These are phyloP conservation scores for Neurospora sp. DNA, from an alignment of 495 filamentous ascomycete species.

Conservation along the genomic window DNA sequence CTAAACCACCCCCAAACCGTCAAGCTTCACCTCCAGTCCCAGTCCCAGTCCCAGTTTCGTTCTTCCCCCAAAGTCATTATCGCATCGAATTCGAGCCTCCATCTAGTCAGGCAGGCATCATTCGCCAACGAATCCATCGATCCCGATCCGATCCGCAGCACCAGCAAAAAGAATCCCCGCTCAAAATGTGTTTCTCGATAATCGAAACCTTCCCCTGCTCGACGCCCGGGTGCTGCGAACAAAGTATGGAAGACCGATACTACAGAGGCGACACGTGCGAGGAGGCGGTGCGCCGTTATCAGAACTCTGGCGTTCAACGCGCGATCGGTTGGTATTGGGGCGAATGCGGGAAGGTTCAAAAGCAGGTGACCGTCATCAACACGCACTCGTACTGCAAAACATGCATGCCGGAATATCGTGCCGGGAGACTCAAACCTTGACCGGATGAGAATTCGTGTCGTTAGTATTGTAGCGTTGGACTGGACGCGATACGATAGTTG, in stretches of 20 bases:
- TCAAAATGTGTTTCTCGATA: not conserved
- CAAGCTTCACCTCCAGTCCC: not conserved
- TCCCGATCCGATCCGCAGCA: too few species aligned
- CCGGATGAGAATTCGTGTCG: too few species aligned
- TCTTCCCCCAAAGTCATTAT: not conserved
- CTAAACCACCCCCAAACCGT: not conserved
- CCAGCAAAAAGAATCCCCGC: too few species aligned
- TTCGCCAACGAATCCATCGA: not conserved
- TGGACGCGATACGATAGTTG: too few species aligned
- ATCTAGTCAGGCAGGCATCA: not conserved
- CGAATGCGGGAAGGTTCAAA: too few species aligned
- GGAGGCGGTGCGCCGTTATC: not conserved
- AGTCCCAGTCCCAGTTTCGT: not conserved
- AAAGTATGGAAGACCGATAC: not conserved
- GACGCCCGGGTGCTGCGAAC: not conserved
- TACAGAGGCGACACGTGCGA: not conserved
- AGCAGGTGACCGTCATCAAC: too few species aligned
- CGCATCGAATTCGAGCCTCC: not conserved
- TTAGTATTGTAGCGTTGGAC: too few species aligned
- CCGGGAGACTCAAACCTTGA: too few species aligned
- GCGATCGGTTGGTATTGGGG: too few species aligned
- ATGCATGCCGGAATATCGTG: too few species aligned
- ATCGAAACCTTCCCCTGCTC: not conserved
- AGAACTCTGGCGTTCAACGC: too few species aligned
- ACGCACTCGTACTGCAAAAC: too few species aligned